A percentile compares a stretch with the other conserved stretches of the same genome.
phyloP scores from a whole-genome alignment of 176 grass and related monocot genomes.

The Rhipidocladum racemiflorum region DNA sequence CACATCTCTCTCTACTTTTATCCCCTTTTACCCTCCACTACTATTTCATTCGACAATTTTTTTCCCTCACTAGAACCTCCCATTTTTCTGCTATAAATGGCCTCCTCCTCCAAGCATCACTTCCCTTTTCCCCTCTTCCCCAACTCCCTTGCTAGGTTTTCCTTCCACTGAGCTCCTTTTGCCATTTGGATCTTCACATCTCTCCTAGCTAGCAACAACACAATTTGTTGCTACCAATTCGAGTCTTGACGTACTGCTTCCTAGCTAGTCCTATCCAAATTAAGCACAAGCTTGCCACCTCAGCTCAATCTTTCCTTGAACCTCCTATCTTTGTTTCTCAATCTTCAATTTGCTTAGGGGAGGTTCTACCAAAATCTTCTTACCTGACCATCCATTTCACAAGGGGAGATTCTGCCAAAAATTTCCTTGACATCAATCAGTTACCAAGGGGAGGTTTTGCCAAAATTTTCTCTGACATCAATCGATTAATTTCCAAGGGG shows the following conservation, averaged over 20 bases:
- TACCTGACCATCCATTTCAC: neutral
- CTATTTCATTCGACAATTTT: neutral
- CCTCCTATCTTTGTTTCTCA: neutral
- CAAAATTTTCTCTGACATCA: slow-evolving; percentile 2
- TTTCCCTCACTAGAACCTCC: neutral
- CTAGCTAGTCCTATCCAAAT: neutral
- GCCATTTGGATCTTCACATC: neutral
- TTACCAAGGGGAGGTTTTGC: slow-evolving; percentile 34
- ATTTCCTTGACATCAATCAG: neutral
- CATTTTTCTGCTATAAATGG: slow-evolving; percentile 69
- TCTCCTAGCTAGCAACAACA: neutral
- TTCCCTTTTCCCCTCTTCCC: slow-evolving; percentile 86
- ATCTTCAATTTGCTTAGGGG: neutral
- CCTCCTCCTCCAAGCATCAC: slow-evolving; percentile 53
- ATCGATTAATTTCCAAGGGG: slow-evolving; percentile 7
- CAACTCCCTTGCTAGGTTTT: slow-evolving; percentile 52
- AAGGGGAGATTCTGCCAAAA: slow-evolving; percentile 48
- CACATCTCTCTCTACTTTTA: neutral
- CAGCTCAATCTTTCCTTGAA: neutral
- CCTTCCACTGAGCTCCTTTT: neutral
- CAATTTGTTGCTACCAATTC: slow-evolving; percentile 1
- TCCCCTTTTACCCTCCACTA: slow-evolving; percentile 33
- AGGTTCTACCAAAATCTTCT: slow-evolving; percentile 45
- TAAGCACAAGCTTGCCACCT: neutral
- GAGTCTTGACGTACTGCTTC: neutral